phyloP scores from a whole-genome alignment of 371 early-diverging fungal genomes.

The Blyttiomyces sp. region DNA sequence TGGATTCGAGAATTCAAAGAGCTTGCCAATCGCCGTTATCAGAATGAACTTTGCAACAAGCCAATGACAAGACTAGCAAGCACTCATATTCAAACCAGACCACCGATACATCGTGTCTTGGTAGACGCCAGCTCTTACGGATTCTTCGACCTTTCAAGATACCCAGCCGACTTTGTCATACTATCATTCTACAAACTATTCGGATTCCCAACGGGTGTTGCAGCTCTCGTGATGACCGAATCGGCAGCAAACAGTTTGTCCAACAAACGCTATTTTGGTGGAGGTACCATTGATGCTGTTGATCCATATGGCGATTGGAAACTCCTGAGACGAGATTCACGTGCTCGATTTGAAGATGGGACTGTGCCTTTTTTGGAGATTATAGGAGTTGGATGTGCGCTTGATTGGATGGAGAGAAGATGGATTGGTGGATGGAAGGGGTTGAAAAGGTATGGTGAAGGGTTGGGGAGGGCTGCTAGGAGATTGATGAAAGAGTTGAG shows the following conservation, averaged over 20 bases:
- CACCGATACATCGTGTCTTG: conserved; percentile 42
- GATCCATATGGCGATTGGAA: conserved; percentile 24
- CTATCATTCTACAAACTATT: conserved; percentile 80
- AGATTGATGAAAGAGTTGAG: conserved; percentile 36
- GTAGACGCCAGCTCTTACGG: conserved; percentile 67
- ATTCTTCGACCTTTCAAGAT: conserved; percentile 38
- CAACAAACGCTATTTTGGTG: conserved; percentile 65
- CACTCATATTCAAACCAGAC: background rate
- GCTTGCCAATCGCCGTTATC: no score
- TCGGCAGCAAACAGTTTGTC: conserved; percentile 32
- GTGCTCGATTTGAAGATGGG: conserved; percentile 61
- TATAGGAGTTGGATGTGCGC: conserved; percentile 58
- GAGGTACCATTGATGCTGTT: conserved; percentile 56
- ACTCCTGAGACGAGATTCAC: conserved; percentile 30
- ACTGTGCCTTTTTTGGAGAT: conserved; percentile 68
- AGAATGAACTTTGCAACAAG: no score
- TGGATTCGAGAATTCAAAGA: conserved; percentile 35
- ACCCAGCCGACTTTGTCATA: conserved; percentile 60
- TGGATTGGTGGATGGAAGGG: conserved; percentile 28
- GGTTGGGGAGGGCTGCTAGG: conserved; percentile 1
- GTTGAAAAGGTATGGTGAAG: conserved; percentile 6
- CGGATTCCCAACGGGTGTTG: conserved; percentile 76
- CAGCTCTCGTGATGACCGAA: conserved; percentile 61
- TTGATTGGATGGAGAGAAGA: conserved; percentile 50
- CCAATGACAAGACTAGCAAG: no score